Base-by-base conservation (phyloP, 1,284 basidiomycete species). In the Coniferiporia sulphurascens region DNA sequence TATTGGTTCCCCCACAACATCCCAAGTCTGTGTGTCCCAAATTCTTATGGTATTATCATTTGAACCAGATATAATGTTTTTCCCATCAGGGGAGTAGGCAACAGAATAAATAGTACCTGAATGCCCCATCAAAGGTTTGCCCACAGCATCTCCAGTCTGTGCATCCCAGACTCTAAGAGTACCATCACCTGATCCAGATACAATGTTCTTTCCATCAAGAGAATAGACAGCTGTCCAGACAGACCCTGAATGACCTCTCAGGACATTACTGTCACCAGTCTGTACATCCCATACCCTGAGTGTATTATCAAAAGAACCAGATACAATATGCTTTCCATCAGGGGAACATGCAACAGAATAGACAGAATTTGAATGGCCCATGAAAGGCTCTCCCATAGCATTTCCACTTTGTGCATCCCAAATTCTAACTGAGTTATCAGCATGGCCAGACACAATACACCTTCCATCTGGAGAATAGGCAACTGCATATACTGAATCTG, bases 281-380 rank as follows among this genome's bases (percentile, higher is more conserved):
- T 13, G 49, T 27, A 27, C 19, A 57, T 67, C 58, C 66, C 66
- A 67, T 6, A 67, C 32, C 9, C 60, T 19, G 3, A 65, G 48
- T 4, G 35, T 56, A 12, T 52, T 44, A 50, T 67, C 64, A 12
- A 15, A 32, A 7, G 61, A 60, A 12, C 60, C 63, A 17, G 66
- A 61, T 8, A 59, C 63, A 17, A 66, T 43, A 19, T 21, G 50
- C 15, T 32, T 53, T 2, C 65, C 65, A 44, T 65, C 61, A 1
- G 61, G 52, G 34, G 65, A 64, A 52, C 54, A 64, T 6, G 60
- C 58, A 17, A 65, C 61, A 9, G 61, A 63, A 22, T 36, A 52
- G 2, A 67, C 58, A 7, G 34, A 21, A 12, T 44, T 38, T 3
- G 52, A 45, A 48, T 67, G 64, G 9, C 62, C 62, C 36, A 6